Evolutionary conservation across 2,329 filamentous ascomycete genomes (phyloP), one percentile per base, ranked within the genome.

Genomic region (Aspergillus felis): DNA sequence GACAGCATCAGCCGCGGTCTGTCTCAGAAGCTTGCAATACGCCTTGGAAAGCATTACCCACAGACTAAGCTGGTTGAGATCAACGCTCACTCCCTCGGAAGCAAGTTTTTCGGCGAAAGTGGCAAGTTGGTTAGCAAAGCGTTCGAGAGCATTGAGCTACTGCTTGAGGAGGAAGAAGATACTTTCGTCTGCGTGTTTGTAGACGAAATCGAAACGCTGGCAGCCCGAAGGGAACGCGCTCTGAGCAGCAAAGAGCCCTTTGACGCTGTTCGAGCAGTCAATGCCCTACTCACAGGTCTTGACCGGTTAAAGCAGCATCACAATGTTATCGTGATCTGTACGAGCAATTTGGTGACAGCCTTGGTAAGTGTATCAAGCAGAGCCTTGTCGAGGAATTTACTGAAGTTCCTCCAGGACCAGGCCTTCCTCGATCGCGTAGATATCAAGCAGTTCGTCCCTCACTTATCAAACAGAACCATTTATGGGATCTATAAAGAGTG

Each of bases 381-480:
- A 12, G 38, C 4, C 47, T 32, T 17, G 10, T 6, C 17, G 4
- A 25, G 35, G 47, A 10, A 44, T 25, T 25, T 12, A 28, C 25
- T 29, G 38, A 46, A 35, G 51, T 32, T 41, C 35, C 27, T 28
- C 22, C 46, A 71, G 66, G 78, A 82, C 57, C 61, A 70, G 4
- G 80, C 80, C 0, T 82, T 82, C 60, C 67, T 81, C 12, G 79
- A 82, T 56, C 73, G 80, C 2, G 74, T 81, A 24, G 78, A 80
- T 59, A 73, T 81, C 57, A 77, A 79, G 57, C 74, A 81, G 56
- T 66, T 70, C 50, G 69, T 82, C 20, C 75, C 75, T 4, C 67
- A 67, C 5, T 75, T 80, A 7, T 74, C 70, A 4, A 59, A 66
- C 2, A 66, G 68, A 32, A 75, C 74, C 3, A 73, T 76, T 17